Conservation (phyloP, 768 basidiomycete species). For the Mycena indigotica region DNA sequence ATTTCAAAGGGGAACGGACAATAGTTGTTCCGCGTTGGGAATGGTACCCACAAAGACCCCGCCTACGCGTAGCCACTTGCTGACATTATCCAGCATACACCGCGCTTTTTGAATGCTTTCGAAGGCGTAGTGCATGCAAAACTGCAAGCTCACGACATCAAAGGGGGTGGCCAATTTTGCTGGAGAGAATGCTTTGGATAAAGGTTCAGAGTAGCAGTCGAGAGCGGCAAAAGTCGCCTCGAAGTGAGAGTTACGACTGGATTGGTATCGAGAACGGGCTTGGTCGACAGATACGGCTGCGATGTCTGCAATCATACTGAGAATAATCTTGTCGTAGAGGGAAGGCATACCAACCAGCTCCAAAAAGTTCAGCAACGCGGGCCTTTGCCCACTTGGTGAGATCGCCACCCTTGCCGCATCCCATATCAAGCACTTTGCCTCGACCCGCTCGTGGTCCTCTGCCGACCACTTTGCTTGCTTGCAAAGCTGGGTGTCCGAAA, state of each 20-base stretch:
- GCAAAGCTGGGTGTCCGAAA: constrained; percentile 75
- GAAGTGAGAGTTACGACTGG: constrained; percentile 56
- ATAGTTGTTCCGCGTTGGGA: constrained; percentile 80
- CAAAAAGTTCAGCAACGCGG: constrained; percentile 74
- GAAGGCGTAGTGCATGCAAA: constrained; percentile 99
- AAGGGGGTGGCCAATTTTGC: constrained; percentile 67
- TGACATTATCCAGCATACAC: constrained; percentile 92
- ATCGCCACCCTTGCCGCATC: constrained; percentile 99
- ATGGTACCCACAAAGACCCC: constrained; percentile 98
- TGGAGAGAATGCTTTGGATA: constrained; percentile 69
- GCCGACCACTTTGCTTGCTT: constrained; percentile 36
- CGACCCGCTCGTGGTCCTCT: constrained; percentile 34
- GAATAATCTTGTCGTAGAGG: constrained; percentile 14
- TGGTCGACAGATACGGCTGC: constrained; percentile 88
- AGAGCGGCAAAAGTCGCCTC: constrained; percentile 80
- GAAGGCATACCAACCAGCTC: constrained; percentile 57
- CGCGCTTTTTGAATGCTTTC: constrained; percentile 85
- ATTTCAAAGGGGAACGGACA: constrained; percentile 68
- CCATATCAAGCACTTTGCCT: constrained; percentile 92
- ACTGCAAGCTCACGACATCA: constrained; percentile 98
- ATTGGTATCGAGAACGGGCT: constrained; percentile 73
- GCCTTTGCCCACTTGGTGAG: constrained; percentile 94
- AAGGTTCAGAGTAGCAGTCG: constrained; percentile 82
- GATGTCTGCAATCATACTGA: constrained; percentile 62
- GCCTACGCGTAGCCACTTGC: constrained; percentile 73